Conservation (phyloP, 1,139 yeast species). For the Yamadazyma kanchanaburiensis region DNA sequence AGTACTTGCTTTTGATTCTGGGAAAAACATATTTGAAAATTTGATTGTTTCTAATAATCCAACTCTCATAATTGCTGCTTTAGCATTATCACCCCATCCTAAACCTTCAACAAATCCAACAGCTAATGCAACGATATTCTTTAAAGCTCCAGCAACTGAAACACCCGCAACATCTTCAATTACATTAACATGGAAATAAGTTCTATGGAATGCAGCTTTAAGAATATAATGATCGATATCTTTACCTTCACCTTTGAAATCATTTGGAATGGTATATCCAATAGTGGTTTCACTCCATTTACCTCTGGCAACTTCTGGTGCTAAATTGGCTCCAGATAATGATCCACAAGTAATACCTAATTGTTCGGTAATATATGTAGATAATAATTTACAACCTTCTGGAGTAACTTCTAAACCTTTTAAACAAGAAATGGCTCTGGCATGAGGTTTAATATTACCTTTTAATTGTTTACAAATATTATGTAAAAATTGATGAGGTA, state of each 20-base stretch:
- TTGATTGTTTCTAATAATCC: slow-evolving; percentile 43
- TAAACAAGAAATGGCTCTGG: slow-evolving; percentile 46
- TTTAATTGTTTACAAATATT: slow-evolving; percentile 34
- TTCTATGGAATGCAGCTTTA: slow-evolving; percentile 45
- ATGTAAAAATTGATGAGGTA: slow-evolving; percentile 48
- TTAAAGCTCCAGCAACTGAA: slow-evolving; percentile 49
- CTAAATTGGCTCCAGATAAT: slow-evolving; percentile 48
- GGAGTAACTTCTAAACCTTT: slow-evolving; percentile 48
- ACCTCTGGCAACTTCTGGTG: slow-evolving; percentile 46
- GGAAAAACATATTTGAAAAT: slow-evolving; percentile 40
- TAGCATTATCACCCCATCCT: slow-evolving; percentile 53
- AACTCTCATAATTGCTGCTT: slow-evolving; percentile 48
- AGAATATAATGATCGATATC: slow-evolving; percentile 41
- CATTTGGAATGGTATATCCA: slow-evolving; percentile 39
- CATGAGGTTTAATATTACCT: slow-evolving; percentile 36
- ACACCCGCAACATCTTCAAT: slow-evolving; percentile 49
- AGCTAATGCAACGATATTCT: slow-evolving; percentile 46
- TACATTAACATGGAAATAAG: slow-evolving; percentile 47
- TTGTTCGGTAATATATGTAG: slow-evolving; percentile 40
- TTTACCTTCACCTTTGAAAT: slow-evolving; percentile 38
- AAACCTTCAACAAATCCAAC: slow-evolving; percentile 49
- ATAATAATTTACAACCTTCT: slow-evolving; percentile 42
- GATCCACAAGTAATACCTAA: slow-evolving; percentile 47
- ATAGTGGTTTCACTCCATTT: slow-evolving; percentile 52
- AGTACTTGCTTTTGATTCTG: slow-evolving; percentile 36